Evolutionary conservation across 345 rosid species (phyloP).

Genomic region (Salix udensis): DNA sequence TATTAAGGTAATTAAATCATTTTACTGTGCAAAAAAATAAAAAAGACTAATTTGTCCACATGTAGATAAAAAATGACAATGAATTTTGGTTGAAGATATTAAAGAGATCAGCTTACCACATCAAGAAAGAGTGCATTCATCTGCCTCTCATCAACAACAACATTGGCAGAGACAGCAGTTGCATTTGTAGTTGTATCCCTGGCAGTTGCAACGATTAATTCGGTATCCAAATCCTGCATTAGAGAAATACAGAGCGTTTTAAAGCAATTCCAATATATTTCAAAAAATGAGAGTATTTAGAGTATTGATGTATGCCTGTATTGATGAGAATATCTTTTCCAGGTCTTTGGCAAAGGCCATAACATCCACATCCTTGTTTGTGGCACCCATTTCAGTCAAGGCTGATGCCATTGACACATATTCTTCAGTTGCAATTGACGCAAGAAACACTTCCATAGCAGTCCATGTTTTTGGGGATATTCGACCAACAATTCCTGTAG

Average conservation of each 20-base stretch:
- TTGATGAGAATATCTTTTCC: slow-evolving; percentile 81
- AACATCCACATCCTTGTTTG: slow-evolving; percentile 72
- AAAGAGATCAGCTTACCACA: slow-evolving; percentile 52
- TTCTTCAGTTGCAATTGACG: slow-evolving; percentile 77
- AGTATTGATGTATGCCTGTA: slow-evolving; percentile 67
- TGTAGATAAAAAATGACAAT: too few relatives aligned
- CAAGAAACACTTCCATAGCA: slow-evolving; percentile 86
- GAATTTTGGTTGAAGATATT: background rate
- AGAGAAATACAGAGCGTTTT: slow-evolving; percentile 1
- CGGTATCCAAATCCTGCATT: slow-evolving; percentile 82
- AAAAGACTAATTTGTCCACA: too few relatives aligned
- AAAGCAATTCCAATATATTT: background rate
- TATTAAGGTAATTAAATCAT: too few relatives aligned
- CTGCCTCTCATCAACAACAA: slow-evolving; percentile 86
- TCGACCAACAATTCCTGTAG: slow-evolving; percentile 91
- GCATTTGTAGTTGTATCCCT: slow-evolving; percentile 55
- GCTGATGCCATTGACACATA: slow-evolving; percentile 93
- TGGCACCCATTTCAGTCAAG: slow-evolving; percentile 97
- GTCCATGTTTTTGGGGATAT: slow-evolving; percentile 96
- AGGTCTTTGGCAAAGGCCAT: slow-evolving; percentile 85
- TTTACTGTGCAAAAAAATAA: too few relatives aligned
- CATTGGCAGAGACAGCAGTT: slow-evolving; percentile 84
- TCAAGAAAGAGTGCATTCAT: slow-evolving; percentile 97
- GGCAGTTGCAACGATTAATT: slow-evolving; percentile 82
- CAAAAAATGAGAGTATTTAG: background rate